A percentile compares a stretch with the other conserved stretches of the same genome.
These are phyloP conservation scores for Sonneratia caseolaris DNA, from an alignment of 345 rosid species.

Conservation along the genomic window DNA sequence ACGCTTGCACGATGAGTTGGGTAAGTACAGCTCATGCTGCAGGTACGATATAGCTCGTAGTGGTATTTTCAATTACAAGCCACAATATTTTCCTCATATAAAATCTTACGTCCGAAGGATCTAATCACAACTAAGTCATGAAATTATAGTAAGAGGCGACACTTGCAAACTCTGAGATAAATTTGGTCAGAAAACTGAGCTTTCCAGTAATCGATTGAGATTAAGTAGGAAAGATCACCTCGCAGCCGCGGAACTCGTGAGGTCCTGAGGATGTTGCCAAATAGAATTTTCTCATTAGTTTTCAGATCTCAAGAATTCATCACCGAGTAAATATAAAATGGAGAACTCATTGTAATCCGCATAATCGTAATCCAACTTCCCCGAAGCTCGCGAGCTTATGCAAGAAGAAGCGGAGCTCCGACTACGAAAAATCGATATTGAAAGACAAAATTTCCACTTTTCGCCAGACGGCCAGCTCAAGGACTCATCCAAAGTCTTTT, in stretches of 20 bases:
- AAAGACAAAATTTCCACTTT: too few species aligned
- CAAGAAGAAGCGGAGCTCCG: background rate
- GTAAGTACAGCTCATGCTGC: background rate
- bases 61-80: background rate
- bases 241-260: constrained; percentile 22
- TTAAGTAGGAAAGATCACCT: constrained; percentile 25
- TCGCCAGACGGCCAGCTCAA: background rate
- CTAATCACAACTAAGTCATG: background rate
- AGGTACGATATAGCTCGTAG: background rate
- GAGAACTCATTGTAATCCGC: too few species aligned
- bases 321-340: too few species aligned
- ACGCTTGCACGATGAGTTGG: background rate
- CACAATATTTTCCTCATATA: background rate
- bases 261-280: constrained; percentile 13
- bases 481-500: background rate
- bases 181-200: too few species aligned
- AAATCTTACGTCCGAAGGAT: background rate
- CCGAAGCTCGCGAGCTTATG: too few species aligned
- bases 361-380: too few species aligned
- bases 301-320: background rate
- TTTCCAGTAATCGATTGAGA: background rate
- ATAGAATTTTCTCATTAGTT: background rate
- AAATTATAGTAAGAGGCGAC: background rate
- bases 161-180: too few species aligned
- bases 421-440: background rate